Conservation (phyloP, 106 monocot species). For the Apostasia shenzhenica region DNA sequence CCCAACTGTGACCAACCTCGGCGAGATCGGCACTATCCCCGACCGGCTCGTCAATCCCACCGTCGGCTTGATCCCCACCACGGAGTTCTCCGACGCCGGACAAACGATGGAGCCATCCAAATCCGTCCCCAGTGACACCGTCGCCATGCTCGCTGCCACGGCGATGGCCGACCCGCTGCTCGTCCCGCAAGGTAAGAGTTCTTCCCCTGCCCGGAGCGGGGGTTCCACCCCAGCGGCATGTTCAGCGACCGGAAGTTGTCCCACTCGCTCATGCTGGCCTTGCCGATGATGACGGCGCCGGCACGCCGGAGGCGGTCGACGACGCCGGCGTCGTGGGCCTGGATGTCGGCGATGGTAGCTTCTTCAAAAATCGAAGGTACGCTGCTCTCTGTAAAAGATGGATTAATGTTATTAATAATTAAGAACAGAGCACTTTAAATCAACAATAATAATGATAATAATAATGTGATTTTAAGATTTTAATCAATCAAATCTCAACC, state of each 20-base stretch:
- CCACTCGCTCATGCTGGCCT: slow-evolving; percentile 79
- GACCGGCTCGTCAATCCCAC: slow-evolving; percentile 58
- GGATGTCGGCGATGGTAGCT: slow-evolving; percentile 41
- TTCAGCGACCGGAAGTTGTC: slow-evolving; percentile 24
- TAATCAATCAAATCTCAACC: too few species aligned
- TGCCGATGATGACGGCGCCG: slow-evolving; percentile 60
- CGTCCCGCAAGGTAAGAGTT: slow-evolving; percentile 30
- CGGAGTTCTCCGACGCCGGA: slow-evolving; percentile 29
- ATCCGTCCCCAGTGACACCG: slow-evolving; percentile 58
- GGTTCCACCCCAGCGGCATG: slow-evolving; percentile 49
- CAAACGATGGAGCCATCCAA: slow-evolving; percentile 62
- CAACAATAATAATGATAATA: too few species aligned
- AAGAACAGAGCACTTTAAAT: too few species aligned
- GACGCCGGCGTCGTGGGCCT: slow-evolving; percentile 20
- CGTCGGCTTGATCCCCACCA: slow-evolving; percentile 63
- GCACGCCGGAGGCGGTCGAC: slow-evolving; percentile 35
- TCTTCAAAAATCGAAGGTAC: slow-evolving; percentile 35
- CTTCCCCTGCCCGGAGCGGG: slow-evolving; percentile 55
- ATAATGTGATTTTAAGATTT: too few species aligned
- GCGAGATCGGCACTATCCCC: slow-evolving; percentile 59
- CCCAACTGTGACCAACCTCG: slow-evolving; percentile 52
- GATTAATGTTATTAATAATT: too few species aligned
- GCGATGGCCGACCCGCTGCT: slow-evolving; percentile 74
- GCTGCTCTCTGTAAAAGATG: neutral
- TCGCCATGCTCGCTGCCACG: slow-evolving; percentile 52